Evolutionary conservation across 768 basidiomycete genomes (phyloP).

Genomic region (Arthromyces matolae): DNA sequence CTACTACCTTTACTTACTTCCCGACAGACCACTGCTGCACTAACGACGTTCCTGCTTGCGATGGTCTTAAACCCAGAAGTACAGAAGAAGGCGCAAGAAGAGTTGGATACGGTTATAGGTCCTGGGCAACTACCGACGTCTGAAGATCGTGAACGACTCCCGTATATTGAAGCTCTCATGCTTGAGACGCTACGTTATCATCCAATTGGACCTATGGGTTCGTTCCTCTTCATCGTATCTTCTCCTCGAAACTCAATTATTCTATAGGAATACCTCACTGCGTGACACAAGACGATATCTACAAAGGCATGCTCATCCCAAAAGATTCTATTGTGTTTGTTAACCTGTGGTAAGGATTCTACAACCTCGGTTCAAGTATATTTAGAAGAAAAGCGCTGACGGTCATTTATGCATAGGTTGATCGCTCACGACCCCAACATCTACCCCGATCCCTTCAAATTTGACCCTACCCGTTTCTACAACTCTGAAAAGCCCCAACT

Average conservation of each 20-base stretch:
- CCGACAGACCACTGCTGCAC: slow-evolving; percentile 15
- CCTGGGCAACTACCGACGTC: slow-evolving; percentile 11
- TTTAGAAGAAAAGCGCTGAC: too few species aligned
- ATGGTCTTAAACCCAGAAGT: slow-evolving; percentile 37
- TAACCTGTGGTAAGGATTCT: slow-evolving; percentile 3
- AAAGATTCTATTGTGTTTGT: slow-evolving; percentile 9
- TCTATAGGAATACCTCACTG: too few species aligned
- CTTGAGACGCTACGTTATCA: slow-evolving; percentile 13
- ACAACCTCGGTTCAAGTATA: too few species aligned
- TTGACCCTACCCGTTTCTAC: slow-evolving; percentile 46
- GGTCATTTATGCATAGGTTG: neutral
- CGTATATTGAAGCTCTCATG: slow-evolving; percentile 15
- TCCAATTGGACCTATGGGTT: slow-evolving; percentile 18
- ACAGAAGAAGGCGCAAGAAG: slow-evolving; percentile 15
- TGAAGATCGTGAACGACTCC: slow-evolving; percentile 12
- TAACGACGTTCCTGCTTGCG: slow-evolving; percentile 31
- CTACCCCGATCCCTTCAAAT: slow-evolving; percentile 34
- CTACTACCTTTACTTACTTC: neutral
- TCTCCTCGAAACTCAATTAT: too few species aligned
- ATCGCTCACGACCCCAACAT: slow-evolving; percentile 23
- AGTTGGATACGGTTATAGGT: slow-evolving; percentile 14
- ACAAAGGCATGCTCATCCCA: slow-evolving; percentile 13
- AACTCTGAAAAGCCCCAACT: slow-evolving; percentile 24
- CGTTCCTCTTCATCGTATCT: neutral
- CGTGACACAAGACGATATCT: slow-evolving; percentile 9